Evolutionary conservation across 2,329 filamentous ascomycete genomes (phyloP).

Genomic region (Colletotrichum sublineola): DNA sequence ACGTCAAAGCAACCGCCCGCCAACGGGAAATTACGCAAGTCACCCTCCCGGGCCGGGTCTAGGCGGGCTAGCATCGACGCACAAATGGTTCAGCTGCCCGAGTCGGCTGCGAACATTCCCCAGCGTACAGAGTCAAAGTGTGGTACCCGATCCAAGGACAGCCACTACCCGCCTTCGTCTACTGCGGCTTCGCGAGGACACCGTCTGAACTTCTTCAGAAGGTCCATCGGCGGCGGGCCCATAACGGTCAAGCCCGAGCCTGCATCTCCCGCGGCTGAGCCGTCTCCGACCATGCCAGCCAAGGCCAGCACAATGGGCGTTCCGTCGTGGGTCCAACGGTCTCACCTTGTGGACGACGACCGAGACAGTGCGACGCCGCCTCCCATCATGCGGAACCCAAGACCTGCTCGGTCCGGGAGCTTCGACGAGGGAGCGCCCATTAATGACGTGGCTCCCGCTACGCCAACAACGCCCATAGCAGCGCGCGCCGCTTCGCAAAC

Average conservation of each 20-base stretch:
- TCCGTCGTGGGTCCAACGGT: slow-evolving; percentile 56
- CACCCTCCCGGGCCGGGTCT: slow-evolving; percentile 44
- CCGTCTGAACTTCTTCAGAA: slow-evolving; percentile 66
- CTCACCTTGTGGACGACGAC: slow-evolving; percentile 56
- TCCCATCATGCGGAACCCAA: slow-evolving; percentile 64
- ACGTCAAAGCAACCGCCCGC: slow-evolving; percentile 44
- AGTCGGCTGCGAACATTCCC: slow-evolving; percentile 43
- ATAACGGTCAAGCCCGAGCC: slow-evolving; percentile 42
- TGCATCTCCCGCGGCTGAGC: slow-evolving; percentile 42
- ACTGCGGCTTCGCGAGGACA: slow-evolving; percentile 59
- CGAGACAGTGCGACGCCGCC: slow-evolving; percentile 66
- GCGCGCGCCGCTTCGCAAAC: slow-evolving; percentile 1
- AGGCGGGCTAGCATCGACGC: slow-evolving; percentile 51
- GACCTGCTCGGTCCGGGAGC: slow-evolving; percentile 39
- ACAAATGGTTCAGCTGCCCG: slow-evolving; percentile 46
- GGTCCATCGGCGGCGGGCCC: slow-evolving; percentile 58
- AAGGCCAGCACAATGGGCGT: slow-evolving; percentile 50
- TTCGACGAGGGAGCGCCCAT: slow-evolving; percentile 38
- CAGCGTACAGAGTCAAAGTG: slow-evolving; percentile 48
- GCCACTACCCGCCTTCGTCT: slow-evolving; percentile 64
- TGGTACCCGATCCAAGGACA: slow-evolving; percentile 42
- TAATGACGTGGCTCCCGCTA: slow-evolving; percentile 1
- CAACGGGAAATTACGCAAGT: slow-evolving; percentile 46
- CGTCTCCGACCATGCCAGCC: slow-evolving; percentile 37
- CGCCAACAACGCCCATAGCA: slow-evolving; percentile 22